A percentile compares a stretch with the other conserved stretches of the same genome.
phyloP scores from a whole-genome alignment of 31 red algal species.

The Bonnemaisonia californica region DNA sequence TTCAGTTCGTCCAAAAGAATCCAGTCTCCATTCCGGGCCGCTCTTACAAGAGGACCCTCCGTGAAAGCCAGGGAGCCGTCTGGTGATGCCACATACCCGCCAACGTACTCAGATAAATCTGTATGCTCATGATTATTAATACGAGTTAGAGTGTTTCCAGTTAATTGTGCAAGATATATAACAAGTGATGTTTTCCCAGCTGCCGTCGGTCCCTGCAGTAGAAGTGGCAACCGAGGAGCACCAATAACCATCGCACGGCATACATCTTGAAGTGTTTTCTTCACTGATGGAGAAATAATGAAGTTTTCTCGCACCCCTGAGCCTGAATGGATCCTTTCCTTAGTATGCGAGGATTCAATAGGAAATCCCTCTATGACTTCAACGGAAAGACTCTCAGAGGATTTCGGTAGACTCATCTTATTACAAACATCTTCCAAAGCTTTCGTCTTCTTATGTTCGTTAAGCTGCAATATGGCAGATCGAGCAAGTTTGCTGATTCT shows the following conservation, averaged over 20 bases:
- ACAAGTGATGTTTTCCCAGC: conserved; percentile 96
- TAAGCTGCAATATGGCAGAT: conserved; percentile 1
- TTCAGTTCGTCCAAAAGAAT: conserved; percentile 97
- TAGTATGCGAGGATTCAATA: neutral
- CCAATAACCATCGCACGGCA: conserved; percentile 71
- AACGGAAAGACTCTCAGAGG: neutral
- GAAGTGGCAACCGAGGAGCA: conserved; percentile 60
- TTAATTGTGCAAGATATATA: conserved; percentile 73
- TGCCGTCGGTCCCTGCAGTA: conserved; percentile 95
- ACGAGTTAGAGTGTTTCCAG: conserved; percentile 83
- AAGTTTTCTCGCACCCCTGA: conserved; percentile 11
- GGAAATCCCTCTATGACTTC: conserved; percentile 46
- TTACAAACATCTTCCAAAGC: neutral
- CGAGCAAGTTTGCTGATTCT: conserved; percentile 21
- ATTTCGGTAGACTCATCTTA: neutral
- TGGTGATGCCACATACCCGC: conserved; percentile 71
- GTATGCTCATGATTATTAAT: conserved; percentile 99
- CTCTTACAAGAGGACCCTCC: conserved; percentile 88
- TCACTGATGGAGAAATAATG: conserved; percentile 76
- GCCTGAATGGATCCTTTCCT: neutral
- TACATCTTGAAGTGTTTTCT: conserved; percentile 71
- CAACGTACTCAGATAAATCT: conserved; percentile 94
- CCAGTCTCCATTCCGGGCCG: conserved; percentile 88
- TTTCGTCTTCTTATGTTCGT: neutral
- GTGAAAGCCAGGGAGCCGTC: conserved; percentile 75